Evolutionary conservation across 352 stramenopile genomes (phyloP), one percentile per base, ranked within the genome.

Genomic region (Phytophthora fragariaefolia): DNA sequence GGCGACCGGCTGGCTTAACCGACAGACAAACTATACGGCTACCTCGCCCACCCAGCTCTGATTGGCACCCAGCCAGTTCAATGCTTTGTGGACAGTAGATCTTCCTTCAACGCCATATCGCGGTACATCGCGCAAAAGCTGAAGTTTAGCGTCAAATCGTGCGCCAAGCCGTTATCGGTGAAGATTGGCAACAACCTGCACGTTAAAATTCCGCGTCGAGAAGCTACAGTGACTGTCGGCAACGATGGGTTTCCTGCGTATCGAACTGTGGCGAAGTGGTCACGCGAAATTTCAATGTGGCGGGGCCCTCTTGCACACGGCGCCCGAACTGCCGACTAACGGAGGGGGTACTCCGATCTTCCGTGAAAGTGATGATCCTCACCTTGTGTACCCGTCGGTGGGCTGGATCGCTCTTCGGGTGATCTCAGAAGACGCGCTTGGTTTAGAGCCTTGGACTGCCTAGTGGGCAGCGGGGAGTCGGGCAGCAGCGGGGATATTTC

Each of bases 1-100:
- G 15, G 18, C 15, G 36, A 38, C 4, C 32, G 26, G 18, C 27
- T 67, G 18, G 49, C 59, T 20, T 67, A 34, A 28, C 50, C 49
- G 17, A 22, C 4, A 12, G 42, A 46, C 26, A 54, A 60, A 66
- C 49, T 54, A 1, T 66, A 55, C 58, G 55, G 50, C 59, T 60
- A 67, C 24, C 6, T 68, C 28, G 10, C 9, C 18, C 47, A 58
- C 5, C 15, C 4, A 1, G 58, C 47, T n/a, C 23, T 7, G 4
- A 58, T 65, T 52, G 27, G 22, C 2, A 36, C 20, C 1, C 2
- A 22, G 15, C 13, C 3, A 4, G 43, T 57, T 30, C 42, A 62
- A 5, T 57, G 50, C 15, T 69, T 69, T n/a, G 27, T 64, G 1
- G 45, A 63, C 7, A 63, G 30, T 45, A 28, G 49, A 5, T 27